A percentile compares a stretch with the other conserved stretches of the same genome.
Evolutionary conservation across 2,329 filamentous ascomycete species (phyloP).

Genomic region (Aspergillus candidus): DNA sequence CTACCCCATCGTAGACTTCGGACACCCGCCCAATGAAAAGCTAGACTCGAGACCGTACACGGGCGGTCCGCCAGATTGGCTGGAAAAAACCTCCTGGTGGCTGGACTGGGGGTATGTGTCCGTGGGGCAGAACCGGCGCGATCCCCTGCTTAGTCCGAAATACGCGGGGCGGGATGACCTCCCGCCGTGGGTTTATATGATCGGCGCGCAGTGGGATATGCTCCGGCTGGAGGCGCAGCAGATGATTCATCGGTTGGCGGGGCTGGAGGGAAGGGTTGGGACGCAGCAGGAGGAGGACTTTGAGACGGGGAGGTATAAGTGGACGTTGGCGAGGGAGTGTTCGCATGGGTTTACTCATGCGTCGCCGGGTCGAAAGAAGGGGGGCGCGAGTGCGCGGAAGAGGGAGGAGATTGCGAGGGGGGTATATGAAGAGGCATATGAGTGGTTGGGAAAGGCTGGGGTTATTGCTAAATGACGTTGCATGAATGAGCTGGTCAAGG

Average conservation of each 20-base stretch:
- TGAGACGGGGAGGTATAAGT: conserved; percentile 15
- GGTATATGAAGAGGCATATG: conserved; percentile 25
- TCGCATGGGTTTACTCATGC: conserved; percentile 13
- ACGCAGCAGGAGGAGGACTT: conserved; percentile 11
- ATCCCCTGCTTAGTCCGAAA: conserved; percentile 41
- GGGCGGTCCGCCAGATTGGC: conserved; percentile 13
- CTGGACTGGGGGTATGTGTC: conserved; percentile 39
- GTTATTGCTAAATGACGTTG: too few species aligned
- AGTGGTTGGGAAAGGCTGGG: conserved; percentile 43
- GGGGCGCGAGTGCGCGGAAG: not conserved
- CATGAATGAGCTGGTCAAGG: too few species aligned
- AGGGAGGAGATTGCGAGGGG: not conserved
- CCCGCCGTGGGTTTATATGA: conserved; percentile 40
- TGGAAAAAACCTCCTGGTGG: conserved; percentile 29
- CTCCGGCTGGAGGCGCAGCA: conserved; percentile 29
- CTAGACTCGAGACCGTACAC: conserved; percentile 21
- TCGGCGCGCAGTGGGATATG: conserved; percentile 44
- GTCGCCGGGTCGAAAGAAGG: not conserved
- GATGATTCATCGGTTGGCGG: conserved; percentile 27
- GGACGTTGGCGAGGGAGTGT: conserved; percentile 13
- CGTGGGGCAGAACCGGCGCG: conserved; percentile 26
- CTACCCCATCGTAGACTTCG: conserved; percentile 43
- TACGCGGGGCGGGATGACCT: conserved; percentile 31
- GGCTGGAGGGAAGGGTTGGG: conserved; percentile 7
- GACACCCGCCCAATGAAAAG: conserved; percentile 20